A percentile compares a stretch with the other conserved stretches of the same genome.
phyloP scores from a whole-genome alignment of 257 asterid genomes.

The Petunia axillaris region DNA sequence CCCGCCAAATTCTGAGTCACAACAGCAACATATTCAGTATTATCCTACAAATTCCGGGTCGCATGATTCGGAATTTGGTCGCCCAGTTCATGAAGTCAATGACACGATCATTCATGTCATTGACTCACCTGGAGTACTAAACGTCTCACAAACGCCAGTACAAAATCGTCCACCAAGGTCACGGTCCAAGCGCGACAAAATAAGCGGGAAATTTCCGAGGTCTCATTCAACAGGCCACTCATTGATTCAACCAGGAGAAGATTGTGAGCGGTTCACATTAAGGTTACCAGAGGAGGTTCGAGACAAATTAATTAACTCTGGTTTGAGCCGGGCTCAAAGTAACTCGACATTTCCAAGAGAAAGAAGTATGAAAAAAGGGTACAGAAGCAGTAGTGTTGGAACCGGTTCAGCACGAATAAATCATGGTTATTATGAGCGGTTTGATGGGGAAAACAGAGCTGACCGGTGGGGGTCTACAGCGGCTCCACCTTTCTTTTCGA shows the following conservation, averaged over 20 bases:
- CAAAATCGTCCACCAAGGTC: conserved; percentile 24
- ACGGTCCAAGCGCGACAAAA: neutral
- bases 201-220: conserved; percentile 28
- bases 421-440: conserved; percentile 28
- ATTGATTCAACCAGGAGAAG: conserved; percentile 32
- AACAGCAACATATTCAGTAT: neutral
- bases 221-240: conserved; percentile 45
- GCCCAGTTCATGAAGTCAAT: neutral
- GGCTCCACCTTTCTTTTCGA: conserved; percentile 30
- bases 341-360: conserved; percentile 30
- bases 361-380: conserved; percentile 38
- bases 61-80: neutral
- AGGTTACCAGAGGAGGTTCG: conserved; percentile 41
- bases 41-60: neutral
- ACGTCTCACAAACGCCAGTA: neutral
- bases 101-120: conserved; percentile 20
- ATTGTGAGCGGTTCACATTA: conserved; percentile 44
- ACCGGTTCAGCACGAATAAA: conserved; percentile 8
- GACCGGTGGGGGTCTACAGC: conserved; percentile 31
- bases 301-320: conserved; percentile 29
- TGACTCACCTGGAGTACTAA: conserved; percentile 28
- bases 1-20: neutral
- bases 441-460: conserved; percentile 25
- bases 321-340: conserved; percentile 27
- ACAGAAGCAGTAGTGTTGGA: conserved; percentile 36